These are phyloP conservation scores for Globisporangium lucens DNA, from an alignment of 352 stramenopile genomes.

Conservation along the genomic window DNA sequence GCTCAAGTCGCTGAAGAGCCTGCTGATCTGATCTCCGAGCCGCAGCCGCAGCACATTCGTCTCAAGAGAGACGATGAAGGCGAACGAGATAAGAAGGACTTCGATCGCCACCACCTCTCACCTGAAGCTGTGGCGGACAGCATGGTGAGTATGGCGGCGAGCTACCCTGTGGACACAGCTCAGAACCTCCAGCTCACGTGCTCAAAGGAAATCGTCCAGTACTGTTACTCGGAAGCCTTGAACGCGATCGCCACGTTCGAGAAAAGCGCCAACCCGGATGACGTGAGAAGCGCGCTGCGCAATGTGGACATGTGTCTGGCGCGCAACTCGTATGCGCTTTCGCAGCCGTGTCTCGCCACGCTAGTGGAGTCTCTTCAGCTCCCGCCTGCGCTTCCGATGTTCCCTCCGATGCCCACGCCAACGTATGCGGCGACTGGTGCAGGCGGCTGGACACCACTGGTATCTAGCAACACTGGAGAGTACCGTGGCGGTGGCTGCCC, in stretches of 20 bases:
- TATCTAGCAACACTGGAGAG: background rate
- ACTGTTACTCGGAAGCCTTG: background rate
- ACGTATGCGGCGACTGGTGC: background rate
- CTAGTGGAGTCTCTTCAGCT: background rate
- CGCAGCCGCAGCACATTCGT: background rate
- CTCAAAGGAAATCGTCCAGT: background rate
- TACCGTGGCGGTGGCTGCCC: background rate
- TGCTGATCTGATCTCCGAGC: background rate
- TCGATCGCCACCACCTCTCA: background rate
- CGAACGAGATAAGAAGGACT: background rate
- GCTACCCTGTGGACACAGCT: background rate
- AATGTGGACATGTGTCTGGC: slow-evolving; percentile 1
- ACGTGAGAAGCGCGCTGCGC: background rate
- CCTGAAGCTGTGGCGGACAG: background rate
- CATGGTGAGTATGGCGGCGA: background rate
- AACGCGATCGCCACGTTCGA: background rate
- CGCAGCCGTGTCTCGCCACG: background rate
- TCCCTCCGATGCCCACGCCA: background rate
- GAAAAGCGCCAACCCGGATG: background rate
- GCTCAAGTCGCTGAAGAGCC: background rate
- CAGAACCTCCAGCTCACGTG: background rate
- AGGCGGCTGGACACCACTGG: background rate
- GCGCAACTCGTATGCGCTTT: background rate
- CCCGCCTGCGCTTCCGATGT: background rate
- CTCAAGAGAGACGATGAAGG: background rate